Evolutionary conservation across 2,329 filamentous ascomycete species (phyloP), one percentile per base, ranked within the genome.

Genomic region (Chalaropsis thielavioides): DNA sequence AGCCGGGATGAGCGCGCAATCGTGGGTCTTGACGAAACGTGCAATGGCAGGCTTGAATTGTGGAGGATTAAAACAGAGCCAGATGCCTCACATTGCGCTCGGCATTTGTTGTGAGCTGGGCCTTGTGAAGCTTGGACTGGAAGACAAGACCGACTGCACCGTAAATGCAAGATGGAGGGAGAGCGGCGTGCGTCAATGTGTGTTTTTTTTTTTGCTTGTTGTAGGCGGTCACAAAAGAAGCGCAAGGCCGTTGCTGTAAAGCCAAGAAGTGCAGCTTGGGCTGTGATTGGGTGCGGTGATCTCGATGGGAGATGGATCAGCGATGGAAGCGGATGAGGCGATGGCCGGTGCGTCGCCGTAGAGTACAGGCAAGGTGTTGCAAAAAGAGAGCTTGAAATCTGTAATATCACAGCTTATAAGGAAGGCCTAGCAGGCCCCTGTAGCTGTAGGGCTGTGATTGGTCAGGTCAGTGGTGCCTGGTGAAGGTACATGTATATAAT

Each of bases 1-100:
- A 31, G 35, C 15, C 31, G 17, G 41, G 40, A 17, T 10, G 38
- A 38, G 31, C 17, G 10, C 27, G 7, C 24, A 22, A 15, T 10
- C 6, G 27, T n/a, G 54, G n/a, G 31, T n/a, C 27, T 35, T 22
- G 24, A 58, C 54, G 2, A 17, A 35, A 27, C 10, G 31, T 4
- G 35, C 6, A 38, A 38, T 58, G 54, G 54, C n/a, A 58, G 27
- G 27, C 54, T 19, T 58, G 54, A 38, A 58, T n/a, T 17, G 15
- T 58, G 54, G n/a, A 35, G 54, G n/a, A 35, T 58, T 58, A n/a
- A n/a, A 58, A 19, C 54, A n/a, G 31, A 58, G 54, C 54, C 54
- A 35, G 17, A 22, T n/a, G 31, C 3, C 54, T 58, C 54, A 58
- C 54, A 58, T 58, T 15, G 54, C 54, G 54, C n/a, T 58, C 15